Percentiles rank a stretch among this genome's conserved stretches.
Conservation (phyloP, 1,284 basidiomycete genomes). For the Cryptococcus amylolentus region DNA sequence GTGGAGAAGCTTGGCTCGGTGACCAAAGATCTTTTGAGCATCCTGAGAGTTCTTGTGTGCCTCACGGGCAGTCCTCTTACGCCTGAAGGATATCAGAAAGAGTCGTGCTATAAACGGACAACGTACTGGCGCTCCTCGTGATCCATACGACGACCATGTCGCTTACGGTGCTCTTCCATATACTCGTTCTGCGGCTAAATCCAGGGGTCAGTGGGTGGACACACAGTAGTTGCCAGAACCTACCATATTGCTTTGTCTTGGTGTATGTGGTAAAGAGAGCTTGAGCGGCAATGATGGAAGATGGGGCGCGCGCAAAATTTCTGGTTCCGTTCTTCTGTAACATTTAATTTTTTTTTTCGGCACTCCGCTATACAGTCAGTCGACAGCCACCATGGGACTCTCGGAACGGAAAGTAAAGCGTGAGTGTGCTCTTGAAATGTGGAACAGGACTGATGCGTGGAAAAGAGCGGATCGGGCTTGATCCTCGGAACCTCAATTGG, state of each 20-base stretch:
- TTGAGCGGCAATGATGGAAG: not conserved
- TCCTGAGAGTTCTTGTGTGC: constrained; percentile 82
- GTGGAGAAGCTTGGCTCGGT: constrained; percentile 97
- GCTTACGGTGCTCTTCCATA: constrained; percentile 51
- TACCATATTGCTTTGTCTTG: no score
- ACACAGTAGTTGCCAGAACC: not conserved
- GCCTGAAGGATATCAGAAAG: constrained; percentile 54
- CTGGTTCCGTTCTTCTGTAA: constrained; percentile 18
- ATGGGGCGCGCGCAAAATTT: constrained; percentile 22
- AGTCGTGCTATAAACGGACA: not conserved
- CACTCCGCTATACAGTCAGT: not conserved
- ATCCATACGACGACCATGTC: constrained; percentile 50
- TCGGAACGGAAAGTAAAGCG: constrained; percentile 50
- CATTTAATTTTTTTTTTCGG: constrained; percentile 4
- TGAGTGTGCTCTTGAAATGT: constrained; percentile 15
- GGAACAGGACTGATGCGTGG: not conserved
- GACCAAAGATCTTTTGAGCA: constrained; percentile 91
- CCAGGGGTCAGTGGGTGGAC: not conserved
- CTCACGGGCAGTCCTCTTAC: constrained; percentile 87
- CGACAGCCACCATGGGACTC: constrained; percentile 43
- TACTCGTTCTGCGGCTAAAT: constrained; percentile 44
- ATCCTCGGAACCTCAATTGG: constrained; percentile 51
- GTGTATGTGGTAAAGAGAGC: not conserved
- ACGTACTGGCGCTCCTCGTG: constrained; percentile 49
- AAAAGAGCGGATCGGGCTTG: constrained; percentile 46